Evolutionary conservation across 176 grass and related monocot species (phyloP), one percentile per base, ranked within the genome.

Genomic region (Ananas comosus): DNA sequence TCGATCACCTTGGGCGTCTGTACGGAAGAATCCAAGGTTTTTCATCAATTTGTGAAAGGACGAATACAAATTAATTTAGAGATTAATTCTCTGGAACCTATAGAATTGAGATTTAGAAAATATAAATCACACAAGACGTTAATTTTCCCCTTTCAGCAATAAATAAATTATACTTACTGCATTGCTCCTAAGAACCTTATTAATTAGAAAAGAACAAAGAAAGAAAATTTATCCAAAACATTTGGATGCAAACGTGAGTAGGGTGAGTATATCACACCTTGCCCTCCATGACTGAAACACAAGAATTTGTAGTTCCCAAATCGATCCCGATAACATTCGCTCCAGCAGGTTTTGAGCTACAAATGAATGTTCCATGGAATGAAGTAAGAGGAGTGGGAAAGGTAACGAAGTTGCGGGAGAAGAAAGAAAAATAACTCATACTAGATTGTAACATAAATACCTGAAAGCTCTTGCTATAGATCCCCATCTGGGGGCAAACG

Each of bases 251-350:
- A 22, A 57, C 7, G 48, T 24, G 11, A 48, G 57, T 21, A 11
- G 48, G n/a, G 10, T 18, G 3, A 51, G 63, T 78, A 71, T 0
- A 71, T 0, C 75, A 11, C 49, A 92, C 94, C 94, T 97, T 99
- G 57, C 94, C 87, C 66, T 99, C 94, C 93, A 92, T 92, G 9
- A 97, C 86, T 50, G 91, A 84, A 50, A 90, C 86, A 48, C 91
- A 94, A 4, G 91, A 94, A n/a, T 94, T 94, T 0, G 91, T 94
- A 3, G 93, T 97, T 13, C 93, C 93, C 77, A 97, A 83, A 74
- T 97, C 93, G 74, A 97, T 92, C 52, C 93, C 93, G 11, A 97
- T 87, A 49, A 97, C 84, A 88, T 97, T 89, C 2, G 79, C 21
- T 10, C 78, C 84, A 0, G 73, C 80, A 49, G 93, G 84, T 66